Percentiles rank a stretch among this genome's conserved stretches.
These are phyloP conservation scores for Diplodia intermedia DNA, from an alignment of 2,329 filamentous ascomycete species.

Conservation along the genomic window DNA sequence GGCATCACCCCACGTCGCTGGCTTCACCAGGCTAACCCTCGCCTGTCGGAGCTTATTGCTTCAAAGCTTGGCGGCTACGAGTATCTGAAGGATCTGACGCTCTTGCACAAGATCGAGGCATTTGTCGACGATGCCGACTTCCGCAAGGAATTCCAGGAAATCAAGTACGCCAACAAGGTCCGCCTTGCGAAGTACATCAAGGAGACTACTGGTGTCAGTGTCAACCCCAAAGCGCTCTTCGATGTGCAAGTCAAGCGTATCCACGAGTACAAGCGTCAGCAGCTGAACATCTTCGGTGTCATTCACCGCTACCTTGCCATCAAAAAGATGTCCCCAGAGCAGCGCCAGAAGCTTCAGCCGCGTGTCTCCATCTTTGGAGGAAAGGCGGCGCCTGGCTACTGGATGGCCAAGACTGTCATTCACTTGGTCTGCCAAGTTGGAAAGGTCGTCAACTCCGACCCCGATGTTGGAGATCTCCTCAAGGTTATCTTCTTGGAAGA, in stretches of 20 bases:
- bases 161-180: constrained; percentile 96
- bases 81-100: constrained; percentile 89
- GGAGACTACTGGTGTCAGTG: constrained; percentile 75
- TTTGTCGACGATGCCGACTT: constrained; percentile 86
- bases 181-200: constrained; percentile 92
- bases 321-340: constrained; percentile 82
- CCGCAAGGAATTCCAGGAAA: constrained; percentile 92
- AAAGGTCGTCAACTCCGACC: constrained; percentile 87
- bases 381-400: constrained; percentile 97
- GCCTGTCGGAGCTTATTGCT: constrained; percentile 88
- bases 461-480: constrained; percentile 88
- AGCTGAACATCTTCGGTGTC: constrained; percentile 98
- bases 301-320: constrained; percentile 92
- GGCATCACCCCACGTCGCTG: constrained; percentile 95
- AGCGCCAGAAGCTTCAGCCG: constrained; percentile 84
- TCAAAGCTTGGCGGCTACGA: constrained; percentile 83
- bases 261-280: constrained; percentile 98
- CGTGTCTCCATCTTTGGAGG: constrained; percentile 96
- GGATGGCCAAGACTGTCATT: constrained; percentile 99
- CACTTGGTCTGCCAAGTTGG: constrained; percentile 95
- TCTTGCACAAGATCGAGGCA: constrained; percentile 84
- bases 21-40: constrained; percentile 96
- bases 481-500: constrained; percentile 98
- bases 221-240: constrained; percentile 88
- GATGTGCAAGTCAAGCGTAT: constrained; percentile 99